Percentiles rank a stretch among this genome's conserved stretches.
Conservation (phyloP, 768 basidiomycete genomes). For the Symmetrospora coprosmae region DNA sequence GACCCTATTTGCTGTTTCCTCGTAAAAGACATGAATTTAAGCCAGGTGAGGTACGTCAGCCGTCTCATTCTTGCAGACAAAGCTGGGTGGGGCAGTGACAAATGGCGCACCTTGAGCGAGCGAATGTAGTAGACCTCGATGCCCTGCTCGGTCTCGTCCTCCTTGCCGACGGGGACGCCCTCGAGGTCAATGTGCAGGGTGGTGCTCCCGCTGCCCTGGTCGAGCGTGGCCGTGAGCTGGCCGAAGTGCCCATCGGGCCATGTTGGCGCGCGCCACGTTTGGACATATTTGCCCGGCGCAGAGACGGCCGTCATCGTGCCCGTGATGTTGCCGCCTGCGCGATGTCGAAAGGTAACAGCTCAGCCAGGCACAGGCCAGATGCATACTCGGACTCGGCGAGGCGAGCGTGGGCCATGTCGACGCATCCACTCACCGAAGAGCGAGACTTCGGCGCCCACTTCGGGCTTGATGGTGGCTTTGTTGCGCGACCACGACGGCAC, state of each 20-base stretch:
- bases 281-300: constrained; percentile 21
- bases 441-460: constrained; percentile 26
- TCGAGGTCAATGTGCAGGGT: constrained; percentile 26
- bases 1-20: constrained; percentile 24
- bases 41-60: not conserved
- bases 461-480: constrained; percentile 29
- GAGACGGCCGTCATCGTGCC: constrained; percentile 28
- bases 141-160: constrained; percentile 31
- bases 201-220: constrained; percentile 30
- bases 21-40: not conserved
- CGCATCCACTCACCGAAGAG: constrained; percentile 29
- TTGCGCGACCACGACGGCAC: constrained; percentile 31
- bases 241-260: constrained; percentile 33
- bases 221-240: constrained; percentile 24
- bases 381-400: not conserved
- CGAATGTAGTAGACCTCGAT: constrained; percentile 24
- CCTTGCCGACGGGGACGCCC: constrained; percentile 32
- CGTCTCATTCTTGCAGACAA: not conserved
- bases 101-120: constrained; percentile 14
- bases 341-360: too few relatives aligned
- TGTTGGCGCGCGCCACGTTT: constrained; percentile 31
- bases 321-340: constrained; percentile 29
- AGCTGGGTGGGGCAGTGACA: not conserved
- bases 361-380: not conserved
- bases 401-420: too few relatives aligned